Evolutionary conservation across 352 stramenopile species (phyloP).

Genomic region (Globisporangium echinulatum): DNA sequence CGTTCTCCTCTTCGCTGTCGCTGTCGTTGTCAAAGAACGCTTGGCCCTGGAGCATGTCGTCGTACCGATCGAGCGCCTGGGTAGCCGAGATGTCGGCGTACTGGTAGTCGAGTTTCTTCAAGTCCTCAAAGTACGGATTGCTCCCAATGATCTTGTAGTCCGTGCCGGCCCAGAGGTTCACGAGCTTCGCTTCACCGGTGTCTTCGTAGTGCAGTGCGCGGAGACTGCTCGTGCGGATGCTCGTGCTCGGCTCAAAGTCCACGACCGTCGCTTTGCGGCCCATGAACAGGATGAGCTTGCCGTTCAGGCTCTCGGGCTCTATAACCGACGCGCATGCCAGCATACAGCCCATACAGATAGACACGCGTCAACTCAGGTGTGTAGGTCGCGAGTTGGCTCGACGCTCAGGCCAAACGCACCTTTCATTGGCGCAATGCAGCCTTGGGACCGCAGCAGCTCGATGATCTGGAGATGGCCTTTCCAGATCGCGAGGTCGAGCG

Average conservation of each 20-base stretch:
- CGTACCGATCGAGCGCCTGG: slow-evolving; percentile 29
- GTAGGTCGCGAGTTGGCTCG: no score
- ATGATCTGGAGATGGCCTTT: slow-evolving; percentile 79
- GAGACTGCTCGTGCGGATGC: slow-evolving; percentile 65
- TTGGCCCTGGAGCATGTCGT: slow-evolving; percentile 61
- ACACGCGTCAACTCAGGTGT: no score
- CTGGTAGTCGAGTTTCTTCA: slow-evolving; percentile 65
- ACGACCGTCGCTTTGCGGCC: slow-evolving; percentile 71
- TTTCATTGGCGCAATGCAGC: slow-evolving; percentile 81
- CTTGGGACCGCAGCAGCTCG: slow-evolving; percentile 71
- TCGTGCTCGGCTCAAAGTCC: slow-evolving; percentile 74
- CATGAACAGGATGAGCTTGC: slow-evolving; percentile 61
- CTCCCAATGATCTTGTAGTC: slow-evolving; percentile 76
- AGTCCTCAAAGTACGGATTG: slow-evolving; percentile 68
- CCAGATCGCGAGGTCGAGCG: slow-evolving; percentile 78
- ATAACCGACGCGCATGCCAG: background rate
- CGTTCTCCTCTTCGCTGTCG: slow-evolving; percentile 71
- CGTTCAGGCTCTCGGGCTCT: slow-evolving; percentile 79
- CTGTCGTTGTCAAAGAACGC: slow-evolving; percentile 81
- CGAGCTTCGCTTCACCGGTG: slow-evolving; percentile 62
- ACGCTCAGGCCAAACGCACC: slow-evolving; percentile 14
- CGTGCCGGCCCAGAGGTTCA: slow-evolving; percentile 76
- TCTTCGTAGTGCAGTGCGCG: slow-evolving; percentile 78
- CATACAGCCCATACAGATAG: no score
- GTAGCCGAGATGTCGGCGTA: slow-evolving; percentile 57